Percentiles rank a stretch among this genome's conserved stretches.
Conservation (phyloP, 2,329 filamentous ascomycete species). For the Colletotrichum horii region DNA sequence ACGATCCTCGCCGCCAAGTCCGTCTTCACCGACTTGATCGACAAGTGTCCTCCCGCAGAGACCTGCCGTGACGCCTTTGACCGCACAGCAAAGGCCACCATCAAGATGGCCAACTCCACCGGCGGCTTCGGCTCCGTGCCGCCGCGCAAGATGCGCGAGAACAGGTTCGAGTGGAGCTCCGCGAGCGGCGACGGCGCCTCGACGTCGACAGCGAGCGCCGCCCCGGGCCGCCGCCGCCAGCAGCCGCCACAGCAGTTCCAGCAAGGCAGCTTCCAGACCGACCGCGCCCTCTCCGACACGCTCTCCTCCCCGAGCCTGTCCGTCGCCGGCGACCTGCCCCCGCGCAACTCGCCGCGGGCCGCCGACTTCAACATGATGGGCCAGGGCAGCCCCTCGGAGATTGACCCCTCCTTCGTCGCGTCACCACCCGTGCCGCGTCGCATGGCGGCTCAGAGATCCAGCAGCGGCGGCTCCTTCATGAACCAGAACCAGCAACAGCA, state of each 20-base stretch:
- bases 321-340: constrained; percentile 37
- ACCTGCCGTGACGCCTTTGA: constrained; percentile 95
- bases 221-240: constrained; percentile 13
- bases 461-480: constrained; percentile 34
- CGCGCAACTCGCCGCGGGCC: constrained; percentile 46
- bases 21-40: constrained; percentile 87
- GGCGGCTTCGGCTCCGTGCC: constrained; percentile 71
- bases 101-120: constrained; percentile 91
- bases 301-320: constrained; percentile 47
- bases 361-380: constrained; percentile 40
- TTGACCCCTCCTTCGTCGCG: constrained; percentile 50
- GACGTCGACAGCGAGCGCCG: constrained; percentile 25
- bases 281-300: constrained; percentile 42
- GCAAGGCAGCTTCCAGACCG: constrained; percentile 32
- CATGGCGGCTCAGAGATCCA: constrained; percentile 37
- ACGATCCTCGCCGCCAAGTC: constrained; percentile 93
- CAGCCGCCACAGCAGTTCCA: constrained; percentile 25
- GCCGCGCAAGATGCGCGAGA: constrained; percentile 13
- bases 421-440: constrained; percentile 47
- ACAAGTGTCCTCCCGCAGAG: constrained; percentile 94
- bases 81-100: constrained; percentile 91
- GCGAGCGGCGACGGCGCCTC: constrained; percentile 28
- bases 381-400: constrained; percentile 31
- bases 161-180: constrained; percentile 32
- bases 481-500: constrained; percentile 36